Evolutionary conservation across 1,139 yeast genomes (phyloP), one percentile per base, ranked within the genome.

Genomic region (Taiozyma sp.): DNA sequence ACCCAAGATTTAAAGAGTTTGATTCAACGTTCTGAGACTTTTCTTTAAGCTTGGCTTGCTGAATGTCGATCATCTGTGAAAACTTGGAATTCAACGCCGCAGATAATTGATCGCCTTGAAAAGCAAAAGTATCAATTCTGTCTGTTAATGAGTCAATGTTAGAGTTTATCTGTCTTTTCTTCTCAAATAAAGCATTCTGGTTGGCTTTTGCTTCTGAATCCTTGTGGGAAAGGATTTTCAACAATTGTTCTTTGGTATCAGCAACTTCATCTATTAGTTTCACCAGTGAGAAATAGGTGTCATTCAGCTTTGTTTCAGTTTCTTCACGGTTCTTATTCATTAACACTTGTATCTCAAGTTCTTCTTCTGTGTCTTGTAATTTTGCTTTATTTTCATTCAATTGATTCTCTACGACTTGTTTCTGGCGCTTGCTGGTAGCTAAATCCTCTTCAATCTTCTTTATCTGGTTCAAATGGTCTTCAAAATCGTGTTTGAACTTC

Each of bases 401-500:
- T 19, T 47, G 39, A 7, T 37, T 4, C 3, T 28, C 41, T n/a
- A 75, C 53, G 5, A 66, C 60, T 3, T 61, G 65, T 14, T 69
- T 65, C 50, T 67, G 67, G 10, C 68, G 58, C 47, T 71, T 68
- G 51, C 68, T 68, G 22, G 66, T 70, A 22, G 68, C 70, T 1
- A 71, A 32, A 16, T 59, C 56, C 3, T 32, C 42, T 39, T 65
- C 65, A 2, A 60, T 46, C 5, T 53, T 55, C 47, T 58, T 60
- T 30, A 62, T 55, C 24, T 63, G 52, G 19, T 58, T 58, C 24
- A 61, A 49, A 44, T 67, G 65, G 22, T 54, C 62, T 22, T 67
- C 70, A 50, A 64, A 63, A 29, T 66, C 66, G 2, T 49, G 54
- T 48, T 68, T 68, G 48, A 64, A 61, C 42, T 59, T 60, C 43